Base-by-base conservation (phyloP, 371 early-diverging fungal genomes). In the Cokeromyces recurvatus region DNA sequence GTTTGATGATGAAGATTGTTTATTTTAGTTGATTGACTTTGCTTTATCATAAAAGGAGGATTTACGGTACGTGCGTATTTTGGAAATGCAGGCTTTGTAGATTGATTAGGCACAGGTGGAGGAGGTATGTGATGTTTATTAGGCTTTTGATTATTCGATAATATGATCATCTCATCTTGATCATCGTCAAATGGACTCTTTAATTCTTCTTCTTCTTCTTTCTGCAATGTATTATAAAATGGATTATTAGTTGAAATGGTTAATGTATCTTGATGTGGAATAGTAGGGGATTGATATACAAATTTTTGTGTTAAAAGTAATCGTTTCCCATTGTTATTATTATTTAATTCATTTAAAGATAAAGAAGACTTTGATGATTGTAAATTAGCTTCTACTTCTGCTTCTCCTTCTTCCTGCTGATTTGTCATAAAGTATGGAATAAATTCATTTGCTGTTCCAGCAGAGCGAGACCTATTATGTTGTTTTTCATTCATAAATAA, bases 31-130 rank as follows among this genome's bases (percentile, higher is more conserved):
- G n/a, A n/a, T n/a, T n/a, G n/a, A n/a, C n/a, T n/a, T n/a, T n/a
- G n/a, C n/a, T n/a, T n/a, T n/a, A n/a, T n/a, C n/a, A n/a, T n/a
- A n/a, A n/a, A n/a, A n/a, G n/a, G n/a, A n/a, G n/a, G n/a, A n/a
- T n/a, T n/a, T n/a, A n/a, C n/a, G n/a, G n/a, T n/a, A n/a, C 66
- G 53, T 16, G 72, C 46, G 35, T 72, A 72, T 41, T 62, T 65
- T 6, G 60, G 69, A 35, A 58, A 66, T 36, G 53, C 48, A 38
- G 73, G 69, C 34, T 72, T 72, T 4, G 66, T 72, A 22, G 55
- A 34, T 53, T 72, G 73, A 25, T 54, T 46, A 19, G 73, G 73
- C 20, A 72, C 69, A 43, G 69, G 65, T 15, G 69, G 73, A 9
- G 73, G 67, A 40, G 60, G 59, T 45, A 63, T 39, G 32, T 56